Base-by-base conservation (phyloP, 805 yeast genomes). In the Metschnikowia arizonensis region DNA sequence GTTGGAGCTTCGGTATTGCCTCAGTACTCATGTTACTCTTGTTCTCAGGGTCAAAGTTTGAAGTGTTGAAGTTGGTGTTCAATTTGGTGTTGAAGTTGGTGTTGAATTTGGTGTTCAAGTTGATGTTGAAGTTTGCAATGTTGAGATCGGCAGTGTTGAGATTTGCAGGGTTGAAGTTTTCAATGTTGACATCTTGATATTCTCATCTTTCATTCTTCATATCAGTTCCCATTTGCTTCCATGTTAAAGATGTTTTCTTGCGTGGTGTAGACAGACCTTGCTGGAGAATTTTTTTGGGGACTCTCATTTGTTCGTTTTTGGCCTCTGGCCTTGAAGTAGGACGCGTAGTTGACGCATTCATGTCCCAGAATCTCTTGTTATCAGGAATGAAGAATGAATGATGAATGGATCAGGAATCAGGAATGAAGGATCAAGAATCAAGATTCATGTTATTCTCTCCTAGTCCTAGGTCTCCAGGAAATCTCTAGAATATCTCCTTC, bases 331-430 rank as follows among this genome's bases (percentile, higher is more conserved):
- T 34, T 14, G 10, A 11, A 14, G 29, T 12, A 17, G 24, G 17
- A 4, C 17, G 19, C 8, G 17, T 10, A 5, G 25, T n/a, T 14
- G 15, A 14, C 10, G 14, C 24, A 18, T 12, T 18, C 52, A 48
- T 40, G 15, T 37, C 33, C 12, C 40, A 11, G 17, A 53, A 50
- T 21, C 44, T 42, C 18, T 12, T 12, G 29, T 52, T 52, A 34
- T 46, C 50, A 10, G n/a, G n/a, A n/a, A n/a, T n/a, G n/a, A n/a
- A n/a, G n/a, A n/a, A n/a, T n/a, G n/a, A n/a, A n/a, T n/a, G n/a
- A n/a, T n/a, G n/a, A n/a, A n/a, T n/a, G n/a, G n/a, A n/a, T n/a
- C n/a, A n/a, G n/a, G n/a, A n/a, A n/a, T n/a, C n/a, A n/a, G n/a
- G n/a, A n/a, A n/a, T n/a, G n/a, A n/a, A n/a, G n/a, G n/a, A n/a